A percentile compares a stretch with the other conserved stretches of the same genome.
Conservation (phyloP, 2,329 filamentous ascomycete genomes). For the Botryotinia globosa region DNA sequence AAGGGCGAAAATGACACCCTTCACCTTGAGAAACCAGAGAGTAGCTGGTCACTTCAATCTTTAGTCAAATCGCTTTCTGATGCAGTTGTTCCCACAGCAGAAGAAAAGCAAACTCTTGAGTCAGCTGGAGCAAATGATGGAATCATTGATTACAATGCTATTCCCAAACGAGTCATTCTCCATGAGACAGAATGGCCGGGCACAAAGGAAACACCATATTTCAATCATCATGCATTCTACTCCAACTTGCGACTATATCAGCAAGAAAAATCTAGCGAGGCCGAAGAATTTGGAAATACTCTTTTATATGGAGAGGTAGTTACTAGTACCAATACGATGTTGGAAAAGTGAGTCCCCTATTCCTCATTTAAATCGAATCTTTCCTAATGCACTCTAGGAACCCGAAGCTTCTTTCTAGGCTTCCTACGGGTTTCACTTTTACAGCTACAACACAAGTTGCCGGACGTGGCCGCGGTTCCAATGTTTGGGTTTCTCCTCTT, state of each 20-base stretch:
- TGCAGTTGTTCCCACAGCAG: slow-evolving; percentile 23
- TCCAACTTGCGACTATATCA: slow-evolving; percentile 68
- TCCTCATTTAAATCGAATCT: slow-evolving; percentile 1
- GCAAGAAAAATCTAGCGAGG: slow-evolving; percentile 49
- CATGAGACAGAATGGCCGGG: slow-evolving; percentile 68
- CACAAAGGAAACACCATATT: slow-evolving; percentile 73
- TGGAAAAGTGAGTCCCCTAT: slow-evolving; percentile 68
- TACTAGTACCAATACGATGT: slow-evolving; percentile 88
- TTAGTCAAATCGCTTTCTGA: slow-evolving; percentile 51
- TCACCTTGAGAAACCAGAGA: slow-evolving; percentile 65
- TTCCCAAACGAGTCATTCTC: slow-evolving; percentile 70
- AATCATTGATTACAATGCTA: slow-evolving; percentile 69
- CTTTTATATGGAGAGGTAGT: slow-evolving; percentile 89
- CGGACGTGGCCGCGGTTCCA: slow-evolving; percentile 81
- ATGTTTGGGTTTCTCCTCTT: slow-evolving; percentile 91
- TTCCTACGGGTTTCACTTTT: slow-evolving; percentile 84
- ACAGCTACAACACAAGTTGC: slow-evolving; percentile 86
- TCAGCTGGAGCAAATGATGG: slow-evolving; percentile 48
- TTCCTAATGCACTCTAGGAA: slow-evolving; percentile 54
- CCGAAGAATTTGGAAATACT: slow-evolving; percentile 68
- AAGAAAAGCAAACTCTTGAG: slow-evolving; percentile 39
- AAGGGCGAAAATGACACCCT: slow-evolving; percentile 82
- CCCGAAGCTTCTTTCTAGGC: slow-evolving; percentile 66
- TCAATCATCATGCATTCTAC: slow-evolving; percentile 81
- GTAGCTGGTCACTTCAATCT: slow-evolving; percentile 55